These are phyloP conservation scores for Ganoderma boninense DNA, from an alignment of 1,284 basidiomycete genomes.

Conservation along the genomic window DNA sequence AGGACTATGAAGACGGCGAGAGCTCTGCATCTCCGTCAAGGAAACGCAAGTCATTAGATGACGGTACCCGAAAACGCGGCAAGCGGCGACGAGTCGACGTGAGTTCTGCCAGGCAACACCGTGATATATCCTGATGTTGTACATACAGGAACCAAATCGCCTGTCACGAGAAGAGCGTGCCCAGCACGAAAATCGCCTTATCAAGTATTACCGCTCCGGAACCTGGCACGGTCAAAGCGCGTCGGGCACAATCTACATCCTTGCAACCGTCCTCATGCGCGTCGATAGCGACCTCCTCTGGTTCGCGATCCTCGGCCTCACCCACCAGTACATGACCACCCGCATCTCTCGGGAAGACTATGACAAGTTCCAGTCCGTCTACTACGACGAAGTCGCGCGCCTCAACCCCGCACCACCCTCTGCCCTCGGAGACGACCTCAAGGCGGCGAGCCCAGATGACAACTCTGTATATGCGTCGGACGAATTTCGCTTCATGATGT, in stretches of 20 bases:
- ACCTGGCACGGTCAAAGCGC: slow-evolving; percentile 92
- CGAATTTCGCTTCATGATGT: slow-evolving; percentile 93
- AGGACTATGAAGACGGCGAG: slow-evolving; percentile 51
- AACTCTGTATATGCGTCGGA: slow-evolving; percentile 81
- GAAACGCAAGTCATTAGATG: slow-evolving; percentile 64
- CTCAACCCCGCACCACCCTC: slow-evolving; percentile 73
- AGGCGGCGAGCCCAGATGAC: slow-evolving; percentile 79
- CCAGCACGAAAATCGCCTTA: slow-evolving; percentile 66
- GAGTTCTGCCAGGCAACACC: slow-evolving; percentile 27
- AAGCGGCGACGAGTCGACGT: slow-evolving; percentile 65
- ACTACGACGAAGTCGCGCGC: slow-evolving; percentile 89
- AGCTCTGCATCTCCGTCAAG: slow-evolving; percentile 45
- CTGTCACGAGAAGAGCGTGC: slow-evolving; percentile 78
- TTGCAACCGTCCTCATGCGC: slow-evolving; percentile 89
- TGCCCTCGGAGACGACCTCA: slow-evolving; percentile 49
- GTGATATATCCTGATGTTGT: not conserved
- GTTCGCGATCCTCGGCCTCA: slow-evolving; percentile 96
- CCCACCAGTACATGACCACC: slow-evolving; percentile 90
- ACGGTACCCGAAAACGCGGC: slow-evolving; percentile 48
- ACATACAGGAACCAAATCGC: slow-evolving; percentile 47
- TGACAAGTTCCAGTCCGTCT: slow-evolving; percentile 81
- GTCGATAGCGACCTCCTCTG: slow-evolving; percentile 95
- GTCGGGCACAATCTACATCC: slow-evolving; percentile 88
- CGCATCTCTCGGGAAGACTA: slow-evolving; percentile 90
- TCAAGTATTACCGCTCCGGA: slow-evolving; percentile 88